Evolutionary conservation across 345 rosid species (phyloP).

Genomic region (Eucalyptus pumila): DNA sequence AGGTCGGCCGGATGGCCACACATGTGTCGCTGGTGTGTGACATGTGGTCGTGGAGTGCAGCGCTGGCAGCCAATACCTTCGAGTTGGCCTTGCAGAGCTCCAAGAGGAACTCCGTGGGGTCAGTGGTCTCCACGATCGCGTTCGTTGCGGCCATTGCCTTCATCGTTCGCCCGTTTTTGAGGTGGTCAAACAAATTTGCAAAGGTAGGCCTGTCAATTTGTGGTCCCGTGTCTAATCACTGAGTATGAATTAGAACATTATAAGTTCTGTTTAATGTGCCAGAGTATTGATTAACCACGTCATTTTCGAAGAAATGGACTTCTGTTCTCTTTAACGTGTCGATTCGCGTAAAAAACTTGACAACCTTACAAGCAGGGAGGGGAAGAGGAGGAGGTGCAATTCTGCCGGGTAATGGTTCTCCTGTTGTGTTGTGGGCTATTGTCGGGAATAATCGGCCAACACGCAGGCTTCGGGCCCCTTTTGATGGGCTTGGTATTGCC

Average conservation of each 20-base stretch:
- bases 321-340: background rate
- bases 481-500: slow-evolving; percentile 22
- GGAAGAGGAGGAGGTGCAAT: background rate
- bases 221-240: background rate
- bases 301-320: background rate
- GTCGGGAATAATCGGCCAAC: slow-evolving; percentile 4
- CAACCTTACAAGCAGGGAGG: background rate
- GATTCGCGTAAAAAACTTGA: background rate
- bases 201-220: background rate
- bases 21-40: background rate
- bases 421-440: background rate
- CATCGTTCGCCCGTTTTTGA: background rate
- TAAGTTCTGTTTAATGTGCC: background rate
- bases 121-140: background rate
- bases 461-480: background rate
- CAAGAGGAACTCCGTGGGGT: background rate
- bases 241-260: background rate
- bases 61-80: background rate
- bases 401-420: background rate
- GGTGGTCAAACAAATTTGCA: background rate
- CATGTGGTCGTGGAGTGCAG: background rate
- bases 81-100: background rate
- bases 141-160: background rate
- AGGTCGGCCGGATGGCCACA: background rate
- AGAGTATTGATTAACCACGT: background rate